phyloP scores from a whole-genome alignment of 148 eudicot species.

The Pouteria glomerata region DNA sequence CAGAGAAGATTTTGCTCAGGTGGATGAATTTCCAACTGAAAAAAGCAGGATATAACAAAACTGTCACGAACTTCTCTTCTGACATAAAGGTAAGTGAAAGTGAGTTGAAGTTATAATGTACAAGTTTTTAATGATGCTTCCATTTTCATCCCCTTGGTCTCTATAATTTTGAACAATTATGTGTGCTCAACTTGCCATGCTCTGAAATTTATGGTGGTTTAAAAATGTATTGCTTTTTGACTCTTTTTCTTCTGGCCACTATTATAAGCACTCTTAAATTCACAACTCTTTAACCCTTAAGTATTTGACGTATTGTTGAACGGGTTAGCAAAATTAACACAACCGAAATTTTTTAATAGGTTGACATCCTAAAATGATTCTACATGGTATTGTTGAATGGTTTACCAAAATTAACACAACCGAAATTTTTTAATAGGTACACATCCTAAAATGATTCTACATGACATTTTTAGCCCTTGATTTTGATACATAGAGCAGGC shows the following conservation, averaged over 20 bases:
- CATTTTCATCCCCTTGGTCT: background rate
- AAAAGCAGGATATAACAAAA: slow-evolving; percentile 64
- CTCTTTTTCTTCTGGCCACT: background rate
- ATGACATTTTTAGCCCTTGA: background rate
- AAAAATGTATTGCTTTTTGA: background rate
- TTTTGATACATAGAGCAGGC: too few species aligned
- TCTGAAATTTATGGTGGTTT: background rate
- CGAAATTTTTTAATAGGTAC: too few species aligned
- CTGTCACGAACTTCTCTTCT: slow-evolving; percentile 83
- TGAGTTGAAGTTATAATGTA: background rate
- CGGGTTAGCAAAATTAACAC: too few species aligned
- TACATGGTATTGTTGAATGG: background rate
- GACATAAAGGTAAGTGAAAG: slow-evolving; percentile 71
- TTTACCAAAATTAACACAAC: background rate
- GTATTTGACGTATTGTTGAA: background rate
- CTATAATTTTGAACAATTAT: background rate
- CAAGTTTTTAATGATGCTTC: background rate
- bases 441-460: background rate
- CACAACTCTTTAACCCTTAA: background rate
- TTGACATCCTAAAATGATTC: background rate
- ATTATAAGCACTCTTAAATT: background rate
- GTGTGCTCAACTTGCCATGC: background rate
- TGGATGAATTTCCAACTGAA: slow-evolving; percentile 97
- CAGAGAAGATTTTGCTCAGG: slow-evolving; percentile 86
- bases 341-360: background rate